Evolutionary conservation across 1,139 yeast genomes (phyloP).

Genomic region (Sugiyamaella japonica): DNA sequence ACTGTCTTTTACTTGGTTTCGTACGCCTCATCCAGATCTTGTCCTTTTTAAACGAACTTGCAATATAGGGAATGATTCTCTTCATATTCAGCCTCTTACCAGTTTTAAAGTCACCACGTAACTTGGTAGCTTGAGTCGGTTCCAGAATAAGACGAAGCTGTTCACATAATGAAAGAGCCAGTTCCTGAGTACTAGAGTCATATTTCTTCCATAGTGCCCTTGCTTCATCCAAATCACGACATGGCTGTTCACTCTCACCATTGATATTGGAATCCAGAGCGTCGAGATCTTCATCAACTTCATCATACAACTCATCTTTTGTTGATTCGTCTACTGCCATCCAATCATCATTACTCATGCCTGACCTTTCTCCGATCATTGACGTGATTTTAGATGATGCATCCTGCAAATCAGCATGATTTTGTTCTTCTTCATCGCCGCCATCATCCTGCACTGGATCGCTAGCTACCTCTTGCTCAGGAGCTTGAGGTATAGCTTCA

Average conservation of each 20-base stretch:
- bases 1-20: constrained; percentile 94
- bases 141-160: constrained; percentile 90
- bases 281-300: constrained; percentile 27
- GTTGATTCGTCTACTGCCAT: constrained; percentile 13
- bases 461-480: constrained; percentile 34
- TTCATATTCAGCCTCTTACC: constrained; percentile 98
- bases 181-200: constrained; percentile 79
- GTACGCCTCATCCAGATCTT: constrained; percentile 98
- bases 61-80: constrained; percentile 95
- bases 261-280: constrained; percentile 21
- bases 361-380: constrained; percentile 27
- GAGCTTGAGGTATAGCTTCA: constrained; percentile 25
- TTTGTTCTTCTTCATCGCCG: constrained; percentile 22
- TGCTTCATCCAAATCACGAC: constrained; percentile 63
- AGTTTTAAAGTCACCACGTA: constrained; percentile 93
- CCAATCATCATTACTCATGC: constrained; percentile 7
- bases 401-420: constrained; percentile 22
- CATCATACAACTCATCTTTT: constrained; percentile 20
- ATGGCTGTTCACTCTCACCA: constrained; percentile 47
- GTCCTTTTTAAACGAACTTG: constrained; percentile 95
- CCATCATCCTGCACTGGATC: constrained; percentile 20
- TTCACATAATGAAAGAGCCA: constrained; percentile 86
- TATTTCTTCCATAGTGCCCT: constrained; percentile 78
- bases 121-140: constrained; percentile 92
- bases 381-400: constrained; percentile 24